Base-by-base conservation (phyloP, 116 monocot genomes). In the Dioscorea cayenensis region DNA sequence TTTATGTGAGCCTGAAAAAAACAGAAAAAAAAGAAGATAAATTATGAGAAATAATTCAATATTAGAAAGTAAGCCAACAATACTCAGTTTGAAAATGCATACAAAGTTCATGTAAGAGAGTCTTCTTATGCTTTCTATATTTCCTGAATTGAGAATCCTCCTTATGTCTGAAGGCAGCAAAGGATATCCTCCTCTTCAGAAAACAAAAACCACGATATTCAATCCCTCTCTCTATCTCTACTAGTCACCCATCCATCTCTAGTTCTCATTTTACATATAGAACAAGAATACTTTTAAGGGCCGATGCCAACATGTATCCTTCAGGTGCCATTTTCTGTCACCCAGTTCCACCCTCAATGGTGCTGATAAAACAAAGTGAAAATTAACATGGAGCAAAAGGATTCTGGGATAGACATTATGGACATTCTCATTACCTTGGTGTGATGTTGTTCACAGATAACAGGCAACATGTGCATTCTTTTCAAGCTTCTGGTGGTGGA, bases 401-500 rank as follows among this genome's bases (percentile, higher is more conserved):
- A 63, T 7, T n/a, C 18, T 5, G 9, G 49, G 25, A 68, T 21
- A 51, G 7, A 51, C 19, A 29, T 8, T 37, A 3, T 32, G 4
- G 32, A 8, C 7, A 43, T 19, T 52, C n/a, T 60, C 37, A 21
- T 25, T 65, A 96, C 96, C 92, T 96, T 90, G 72, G n/a, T n/a
- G 92, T 96, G 92, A 96, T 96, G 36, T 92, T 86, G 50, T 90
- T 90, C 84, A 92, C 83, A 32, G 90, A 78, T 96, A 92, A 82
- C 88, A 90, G 50, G 96, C 96, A 75, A 96, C 84, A 85, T 90
- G 82, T 92, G 96, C 92, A 96, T 90, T 75, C 92, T 86, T 85
- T 76, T 90, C 73, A 97, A 72, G 97, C 97, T 75, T 97, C 90
- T 13, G 90, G 72, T 67, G 92, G 88, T 65, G 93, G 97, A 73